These are phyloP conservation scores for Collybiopsis confluens DNA, from an alignment of 768 basidiomycete genomes.

Conservation along the genomic window DNA sequence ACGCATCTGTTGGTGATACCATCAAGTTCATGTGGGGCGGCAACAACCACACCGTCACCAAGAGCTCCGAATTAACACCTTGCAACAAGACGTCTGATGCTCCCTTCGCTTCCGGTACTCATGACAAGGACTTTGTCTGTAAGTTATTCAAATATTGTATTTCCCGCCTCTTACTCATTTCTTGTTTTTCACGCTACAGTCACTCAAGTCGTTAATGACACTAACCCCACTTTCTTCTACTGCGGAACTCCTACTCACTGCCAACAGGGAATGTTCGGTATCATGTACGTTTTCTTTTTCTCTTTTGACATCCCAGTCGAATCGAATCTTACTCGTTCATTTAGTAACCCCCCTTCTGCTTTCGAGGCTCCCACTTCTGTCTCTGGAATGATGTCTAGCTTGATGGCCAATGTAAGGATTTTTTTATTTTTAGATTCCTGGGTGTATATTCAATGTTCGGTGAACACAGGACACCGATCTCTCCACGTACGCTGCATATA, in stretches of 20 bases:
- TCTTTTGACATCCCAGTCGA: neutral
- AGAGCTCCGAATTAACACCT: constrained; percentile 58
- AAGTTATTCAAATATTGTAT: constrained; percentile 19
- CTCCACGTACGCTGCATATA: constrained; percentile 51
- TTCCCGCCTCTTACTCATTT: neutral
- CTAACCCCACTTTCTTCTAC: constrained; percentile 70
- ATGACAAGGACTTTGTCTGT: constrained; percentile 63
- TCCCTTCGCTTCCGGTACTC: constrained; percentile 63
- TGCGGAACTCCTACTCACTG: constrained; percentile 71
- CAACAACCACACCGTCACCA: constrained; percentile 80
- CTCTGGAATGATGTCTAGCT: constrained; percentile 45
- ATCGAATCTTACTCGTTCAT: constrained; percentile 12
- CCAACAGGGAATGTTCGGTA: constrained; percentile 82
- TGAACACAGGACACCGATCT: constrained; percentile 43
- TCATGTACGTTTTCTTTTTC: constrained; percentile 41
- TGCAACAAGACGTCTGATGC: constrained; percentile 68
- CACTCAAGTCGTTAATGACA: constrained; percentile 69
- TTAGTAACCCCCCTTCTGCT: constrained; percentile 55
- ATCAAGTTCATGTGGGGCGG: constrained; percentile 75
- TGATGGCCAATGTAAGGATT: constrained; percentile 29
- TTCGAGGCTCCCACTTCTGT: constrained; percentile 43
- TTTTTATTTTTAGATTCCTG: neutral
- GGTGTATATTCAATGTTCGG: neutral
- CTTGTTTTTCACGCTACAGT: constrained; percentile 31
- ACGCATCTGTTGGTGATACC: constrained; percentile 75